Base-by-base conservation (phyloP, 306 rosid genomes). In the Cucurbita pepo region DNA sequence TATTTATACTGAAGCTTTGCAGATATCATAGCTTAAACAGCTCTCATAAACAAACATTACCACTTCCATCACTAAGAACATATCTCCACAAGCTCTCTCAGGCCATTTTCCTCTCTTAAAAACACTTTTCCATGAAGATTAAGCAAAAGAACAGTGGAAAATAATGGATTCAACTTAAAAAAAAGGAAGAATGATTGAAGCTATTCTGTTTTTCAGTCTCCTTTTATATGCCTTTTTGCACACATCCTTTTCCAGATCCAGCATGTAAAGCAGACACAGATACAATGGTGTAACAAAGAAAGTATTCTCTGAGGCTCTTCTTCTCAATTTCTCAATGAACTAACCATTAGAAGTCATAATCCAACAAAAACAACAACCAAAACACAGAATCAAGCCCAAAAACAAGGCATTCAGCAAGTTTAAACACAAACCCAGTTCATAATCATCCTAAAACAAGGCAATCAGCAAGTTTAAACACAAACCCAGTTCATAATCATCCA, bases 221-320 rank as follows among this genome's bases (percentile, higher is more conserved):
- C 61, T 77, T 71, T 15, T 70, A 54, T 62, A 74, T 73, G 69
- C 82, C 60, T 72, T 70, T 72, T 59, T 45, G 2, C 56, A 69
- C 81, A 64, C 41, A 76, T 76, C 58, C 75, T 77, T 81, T 83
- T 84, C 75, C 79, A 83, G 91, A 92, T 88, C 92, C 88, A 84
- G 72, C 78, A 58, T 69, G 78, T 75, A 85, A 86, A 85, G 83
- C 75, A 78, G 78, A 75, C 75, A 45, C 79, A 87, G 83, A 82
- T 1, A 45, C 72, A 66, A 44, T 45, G 54, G 72, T 15, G 10
- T 15, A 66, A 11, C 53, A 66, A 55, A 44, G 72, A 9, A 63
- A 38, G 25, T 45, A 19, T 13, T 45, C 6, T 50, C 7, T 48
- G 18, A 69, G 43, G 10, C 9, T 69, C 9, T 25, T 30, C 34